These are phyloP conservation scores for Blastobotrys parvus DNA, from an alignment of 805 yeast species.

Conservation along the genomic window DNA sequence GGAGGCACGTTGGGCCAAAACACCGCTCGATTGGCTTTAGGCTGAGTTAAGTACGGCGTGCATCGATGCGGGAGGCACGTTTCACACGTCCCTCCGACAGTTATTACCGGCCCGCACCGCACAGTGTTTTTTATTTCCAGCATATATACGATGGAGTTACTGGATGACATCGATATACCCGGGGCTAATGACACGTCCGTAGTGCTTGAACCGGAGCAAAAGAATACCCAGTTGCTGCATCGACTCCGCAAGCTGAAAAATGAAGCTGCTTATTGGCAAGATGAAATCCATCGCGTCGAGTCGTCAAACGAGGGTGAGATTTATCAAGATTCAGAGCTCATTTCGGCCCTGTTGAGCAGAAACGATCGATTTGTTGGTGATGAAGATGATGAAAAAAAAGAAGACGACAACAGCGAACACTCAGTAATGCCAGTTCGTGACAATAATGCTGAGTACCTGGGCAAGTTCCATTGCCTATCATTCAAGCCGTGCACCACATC, in stretches of 20 bases:
- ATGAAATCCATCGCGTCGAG: not conserved
- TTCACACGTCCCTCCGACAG: too few species aligned
- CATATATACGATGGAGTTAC: not conserved
- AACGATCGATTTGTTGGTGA: not conserved
- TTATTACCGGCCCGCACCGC: too few species aligned
- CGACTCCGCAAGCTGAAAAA: not conserved
- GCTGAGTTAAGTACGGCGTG: too few species aligned
- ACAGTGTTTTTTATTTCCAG: not conserved
- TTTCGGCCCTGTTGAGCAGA: not conserved
- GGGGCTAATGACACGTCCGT: not conserved
- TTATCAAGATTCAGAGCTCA: not conserved
- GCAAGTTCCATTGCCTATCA: not conserved
- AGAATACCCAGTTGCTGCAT: not conserved
- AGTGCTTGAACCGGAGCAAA: not conserved
- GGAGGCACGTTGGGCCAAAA: too few species aligned
- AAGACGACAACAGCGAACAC: not conserved
- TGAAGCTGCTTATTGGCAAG: conserved; percentile 1
- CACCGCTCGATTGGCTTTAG: too few species aligned
- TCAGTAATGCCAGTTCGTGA: not conserved
- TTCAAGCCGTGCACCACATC: not conserved
- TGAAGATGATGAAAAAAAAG: not conserved
- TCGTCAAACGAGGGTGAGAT: not conserved
- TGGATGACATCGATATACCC: not conserved
- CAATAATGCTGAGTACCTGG: not conserved
- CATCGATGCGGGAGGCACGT: too few species aligned